Conservation (phyloP, 345 rosid genomes). For the Citrus medica region DNA sequence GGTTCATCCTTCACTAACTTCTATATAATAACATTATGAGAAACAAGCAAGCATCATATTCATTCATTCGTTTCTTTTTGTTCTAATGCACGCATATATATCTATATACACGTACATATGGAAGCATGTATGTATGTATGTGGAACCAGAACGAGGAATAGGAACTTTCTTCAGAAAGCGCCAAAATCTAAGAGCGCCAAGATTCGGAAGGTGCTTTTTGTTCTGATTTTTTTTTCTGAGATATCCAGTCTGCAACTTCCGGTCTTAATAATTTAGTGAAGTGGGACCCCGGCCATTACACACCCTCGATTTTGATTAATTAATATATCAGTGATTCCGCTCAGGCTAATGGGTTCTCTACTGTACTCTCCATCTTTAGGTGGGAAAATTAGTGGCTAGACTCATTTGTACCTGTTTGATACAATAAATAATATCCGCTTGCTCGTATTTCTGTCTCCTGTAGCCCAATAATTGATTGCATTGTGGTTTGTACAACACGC, state of each 20-base stretch:
- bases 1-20: background rate
- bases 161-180: background rate
- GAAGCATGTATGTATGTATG: too few species aligned
- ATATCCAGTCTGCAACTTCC: background rate
- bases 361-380: background rate
- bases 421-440: too few species aligned
- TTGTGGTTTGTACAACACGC: too few species aligned
- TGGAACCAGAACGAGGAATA: background rate
- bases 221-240: background rate
- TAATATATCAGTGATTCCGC: background rate
- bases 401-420: background rate
- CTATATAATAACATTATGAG: background rate
- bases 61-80: background rate
- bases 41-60: background rate
- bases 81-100: background rate
- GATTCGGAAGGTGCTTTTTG: background rate
- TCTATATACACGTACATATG: too few species aligned
- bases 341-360: background rate
- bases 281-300: background rate
- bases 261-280: background rate
- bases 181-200: too few species aligned
- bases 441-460: too few species aligned
- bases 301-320: background rate
- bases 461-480: too few species aligned
- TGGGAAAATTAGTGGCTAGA: background rate